phyloP scores from a whole-genome alignment of 2,329 filamentous ascomycete genomes.

The Aspergillus quadrilineatus region DNA sequence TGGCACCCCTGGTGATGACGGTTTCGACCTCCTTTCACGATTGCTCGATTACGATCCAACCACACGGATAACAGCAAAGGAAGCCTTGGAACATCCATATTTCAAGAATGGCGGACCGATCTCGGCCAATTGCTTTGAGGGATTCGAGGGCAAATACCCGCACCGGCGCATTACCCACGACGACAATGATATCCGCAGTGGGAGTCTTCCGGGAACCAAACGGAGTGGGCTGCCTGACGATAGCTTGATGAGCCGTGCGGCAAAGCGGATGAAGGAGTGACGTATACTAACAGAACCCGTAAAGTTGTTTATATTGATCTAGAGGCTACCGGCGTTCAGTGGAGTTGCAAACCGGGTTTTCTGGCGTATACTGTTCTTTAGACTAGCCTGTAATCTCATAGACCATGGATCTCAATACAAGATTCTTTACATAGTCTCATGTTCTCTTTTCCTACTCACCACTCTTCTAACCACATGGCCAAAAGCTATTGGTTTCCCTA shows the following conservation, averaged over 20 bases:
- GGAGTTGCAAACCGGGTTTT: background rate
- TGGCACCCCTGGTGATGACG: slow-evolving; percentile 68
- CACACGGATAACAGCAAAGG: slow-evolving; percentile 80
- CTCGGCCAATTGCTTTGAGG: slow-evolving; percentile 84
- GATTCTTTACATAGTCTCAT: no score
- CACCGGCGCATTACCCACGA: slow-evolving; percentile 87
- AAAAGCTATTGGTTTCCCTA: no score
- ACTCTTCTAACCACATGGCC: no score
- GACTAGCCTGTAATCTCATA: no score
- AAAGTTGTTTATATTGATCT: background rate
- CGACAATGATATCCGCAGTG: slow-evolving; percentile 91
- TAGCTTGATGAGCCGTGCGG: slow-evolving; percentile 57
- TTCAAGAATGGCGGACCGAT: slow-evolving; percentile 71
- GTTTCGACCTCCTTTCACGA: slow-evolving; percentile 76
- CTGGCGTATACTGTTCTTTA: background rate
- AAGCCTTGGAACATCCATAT: slow-evolving; percentile 87
- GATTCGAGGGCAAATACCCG: slow-evolving; percentile 83
- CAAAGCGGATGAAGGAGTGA: slow-evolving; percentile 56
- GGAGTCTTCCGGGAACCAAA: slow-evolving; percentile 87
- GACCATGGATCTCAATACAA: no score
- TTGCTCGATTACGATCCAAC: slow-evolving; percentile 91
- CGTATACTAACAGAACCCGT: background rate
- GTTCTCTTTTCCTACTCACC: no score
- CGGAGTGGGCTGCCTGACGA: slow-evolving; percentile 83
- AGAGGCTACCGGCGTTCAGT: background rate